phyloP scores from a whole-genome alignment of 2,329 filamentous ascomycete genomes.

The Tolypocladium cylindrosporum region DNA sequence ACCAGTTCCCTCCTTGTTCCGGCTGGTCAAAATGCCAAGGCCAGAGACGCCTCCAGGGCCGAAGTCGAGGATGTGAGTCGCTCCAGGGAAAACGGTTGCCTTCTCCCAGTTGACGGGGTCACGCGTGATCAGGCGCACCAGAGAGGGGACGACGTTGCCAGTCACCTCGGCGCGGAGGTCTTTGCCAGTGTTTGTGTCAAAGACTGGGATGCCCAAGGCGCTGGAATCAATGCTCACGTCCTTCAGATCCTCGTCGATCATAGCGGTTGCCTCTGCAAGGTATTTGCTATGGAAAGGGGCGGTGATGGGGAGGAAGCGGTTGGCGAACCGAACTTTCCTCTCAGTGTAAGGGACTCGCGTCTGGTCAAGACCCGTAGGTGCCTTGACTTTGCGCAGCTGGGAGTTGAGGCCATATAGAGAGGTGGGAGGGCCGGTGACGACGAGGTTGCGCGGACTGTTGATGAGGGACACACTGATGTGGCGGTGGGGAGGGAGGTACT shows the following conservation, averaged over 20 bases:
- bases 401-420: constrained; percentile 94
- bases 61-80: constrained; percentile 93
- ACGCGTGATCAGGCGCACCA: constrained; percentile 88
- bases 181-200: constrained; percentile 78
- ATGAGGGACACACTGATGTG: constrained; percentile 93
- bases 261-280: constrained; percentile 67
- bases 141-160: constrained; percentile 73
- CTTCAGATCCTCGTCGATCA: constrained; percentile 82
- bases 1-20: constrained; percentile 97
- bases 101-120: constrained; percentile 95
- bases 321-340: constrained; percentile 91
- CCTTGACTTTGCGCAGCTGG: constrained; percentile 92
- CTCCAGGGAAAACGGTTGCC: constrained; percentile 80
- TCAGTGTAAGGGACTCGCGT: constrained; percentile 89
- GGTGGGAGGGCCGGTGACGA: constrained; percentile 91
- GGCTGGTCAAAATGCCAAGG: constrained; percentile 89
- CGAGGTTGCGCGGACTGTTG: constrained; percentile 94
- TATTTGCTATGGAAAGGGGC: constrained; percentile 98
- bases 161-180: constrained; percentile 64
- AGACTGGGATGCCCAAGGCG: constrained; percentile 75
- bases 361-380: constrained; percentile 93
- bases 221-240: constrained; percentile 66
- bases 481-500: constrained; percentile 84
- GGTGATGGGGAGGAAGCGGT: constrained; percentile 94
- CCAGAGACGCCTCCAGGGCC: constrained; percentile 95